phyloP scores from a whole-genome alignment of 345 rosid genomes.

The Hibiscus trionum region DNA sequence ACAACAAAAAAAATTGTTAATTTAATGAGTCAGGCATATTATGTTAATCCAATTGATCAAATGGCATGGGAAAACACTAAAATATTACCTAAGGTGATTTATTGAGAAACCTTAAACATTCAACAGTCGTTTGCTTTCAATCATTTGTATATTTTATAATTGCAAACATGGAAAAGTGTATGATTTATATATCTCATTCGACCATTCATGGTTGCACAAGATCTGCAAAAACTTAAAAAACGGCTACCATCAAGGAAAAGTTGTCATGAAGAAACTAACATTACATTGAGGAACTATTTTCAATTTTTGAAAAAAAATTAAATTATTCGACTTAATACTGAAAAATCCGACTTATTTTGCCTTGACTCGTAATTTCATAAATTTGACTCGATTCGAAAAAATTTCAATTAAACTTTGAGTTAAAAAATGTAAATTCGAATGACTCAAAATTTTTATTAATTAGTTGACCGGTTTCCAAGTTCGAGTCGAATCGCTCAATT shows the following conservation, averaged over 20 bases:
- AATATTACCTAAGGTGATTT: slow-evolving; percentile 8
- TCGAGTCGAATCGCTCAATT: too few relatives aligned
- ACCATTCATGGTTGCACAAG: not conserved
- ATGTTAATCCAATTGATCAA: not conserved
- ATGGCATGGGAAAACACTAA: slow-evolving; percentile 7
- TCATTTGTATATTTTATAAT: slow-evolving; percentile 14
- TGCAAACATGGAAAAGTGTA: slow-evolving; percentile 14
- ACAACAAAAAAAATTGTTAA: not conserved
- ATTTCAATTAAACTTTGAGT: too few relatives aligned
- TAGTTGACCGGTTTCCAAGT: too few relatives aligned
- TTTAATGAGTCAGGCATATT: not conserved
- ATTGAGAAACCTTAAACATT: slow-evolving; percentile 29
- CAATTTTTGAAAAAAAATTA: not conserved
- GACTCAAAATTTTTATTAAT: too few relatives aligned
- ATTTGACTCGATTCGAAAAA: too few relatives aligned
- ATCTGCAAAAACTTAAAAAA: slow-evolving; percentile 27
- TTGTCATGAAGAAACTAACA: slow-evolving; percentile 9
- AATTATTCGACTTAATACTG: too few relatives aligned
- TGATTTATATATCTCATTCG: slow-evolving; percentile 8
- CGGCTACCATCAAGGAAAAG: not conserved
- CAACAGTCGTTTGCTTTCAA: slow-evolving; percentile 19
- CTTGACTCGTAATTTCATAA: too few relatives aligned
- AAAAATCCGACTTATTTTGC: too few relatives aligned
- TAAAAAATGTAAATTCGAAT: too few relatives aligned
- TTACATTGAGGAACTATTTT: not conserved